phyloP scores from a whole-genome alignment of 371 early-diverging fungal genomes.

The Nematocida sp. region DNA sequence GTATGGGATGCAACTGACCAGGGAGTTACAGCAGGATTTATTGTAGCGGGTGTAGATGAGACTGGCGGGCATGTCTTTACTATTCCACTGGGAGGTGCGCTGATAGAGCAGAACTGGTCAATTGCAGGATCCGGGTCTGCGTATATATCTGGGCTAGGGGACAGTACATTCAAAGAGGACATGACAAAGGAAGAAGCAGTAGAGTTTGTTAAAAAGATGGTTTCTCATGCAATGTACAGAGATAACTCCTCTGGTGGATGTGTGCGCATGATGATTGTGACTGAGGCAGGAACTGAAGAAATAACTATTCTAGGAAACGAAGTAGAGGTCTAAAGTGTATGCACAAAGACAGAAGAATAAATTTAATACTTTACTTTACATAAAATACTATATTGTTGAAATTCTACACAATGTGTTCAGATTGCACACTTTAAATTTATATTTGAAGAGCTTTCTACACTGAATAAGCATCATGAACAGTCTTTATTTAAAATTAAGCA shows the following conservation, averaged over 20 bases:
- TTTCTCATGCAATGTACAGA: slow-evolving; percentile 88
- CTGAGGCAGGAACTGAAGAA: slow-evolving; percentile 81
- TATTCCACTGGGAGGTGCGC: slow-evolving; percentile 86
- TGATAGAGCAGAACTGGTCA: slow-evolving; percentile 84
- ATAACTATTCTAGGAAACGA: slow-evolving; percentile 79
- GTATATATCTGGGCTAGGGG: slow-evolving; percentile 95
- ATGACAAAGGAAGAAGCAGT: slow-evolving; percentile 86
- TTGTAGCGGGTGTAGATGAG: slow-evolving; percentile 95
- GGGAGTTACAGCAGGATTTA: slow-evolving; percentile 85
- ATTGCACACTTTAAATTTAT: no score
- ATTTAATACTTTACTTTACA: no score
- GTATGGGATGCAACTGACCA: slow-evolving; percentile 81
- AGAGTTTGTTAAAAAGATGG: slow-evolving; percentile 82
- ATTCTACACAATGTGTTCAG: no score
- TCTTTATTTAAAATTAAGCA: neutral
- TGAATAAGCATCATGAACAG: neutral
- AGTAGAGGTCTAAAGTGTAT: slow-evolving; percentile 17
- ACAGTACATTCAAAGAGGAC: slow-evolving; percentile 77
- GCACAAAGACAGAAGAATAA: no score
- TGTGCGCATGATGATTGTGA: slow-evolving; percentile 89
- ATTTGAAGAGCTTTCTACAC: neutral
- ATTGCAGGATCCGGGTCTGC: slow-evolving; percentile 94
- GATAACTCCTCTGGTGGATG: slow-evolving; percentile 97
- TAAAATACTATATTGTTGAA: no score
- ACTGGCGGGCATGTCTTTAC: slow-evolving; percentile 76